Percentiles rank a stretch among this genome's conserved stretches.
These are phyloP conservation scores for Syncephalastrum racemosum DNA, from an alignment of 371 early-diverging fungal species.

Conservation along the genomic window DNA sequence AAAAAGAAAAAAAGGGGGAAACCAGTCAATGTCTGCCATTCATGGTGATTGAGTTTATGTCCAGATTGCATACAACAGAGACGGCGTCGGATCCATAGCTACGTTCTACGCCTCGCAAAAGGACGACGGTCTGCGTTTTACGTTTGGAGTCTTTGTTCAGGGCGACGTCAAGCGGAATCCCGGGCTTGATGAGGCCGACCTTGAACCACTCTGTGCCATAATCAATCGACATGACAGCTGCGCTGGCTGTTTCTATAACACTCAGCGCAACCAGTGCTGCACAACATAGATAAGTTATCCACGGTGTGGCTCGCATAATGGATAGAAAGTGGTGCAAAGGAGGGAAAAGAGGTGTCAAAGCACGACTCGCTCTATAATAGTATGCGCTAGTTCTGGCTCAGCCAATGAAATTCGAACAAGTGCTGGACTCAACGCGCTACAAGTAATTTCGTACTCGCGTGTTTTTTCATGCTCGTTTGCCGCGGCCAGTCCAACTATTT, in stretches of 20 bases:
- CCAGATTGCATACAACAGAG: slow-evolving; percentile 55
- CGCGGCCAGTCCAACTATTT: too few relatives aligned
- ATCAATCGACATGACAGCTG: slow-evolving; percentile 93
- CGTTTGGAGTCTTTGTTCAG: slow-evolving; percentile 95
- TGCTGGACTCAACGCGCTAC: too few relatives aligned
- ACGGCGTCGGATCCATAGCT: slow-evolving; percentile 89
- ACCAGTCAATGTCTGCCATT: not conserved
- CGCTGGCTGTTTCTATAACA: slow-evolving; percentile 13
- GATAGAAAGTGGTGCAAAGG: too few relatives aligned
- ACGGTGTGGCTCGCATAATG: too few relatives aligned
- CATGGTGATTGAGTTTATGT: not conserved
- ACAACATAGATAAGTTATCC: too few relatives aligned
- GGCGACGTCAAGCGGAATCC: slow-evolving; percentile 89
- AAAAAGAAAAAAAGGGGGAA: not conserved
- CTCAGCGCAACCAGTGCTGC: too few relatives aligned
- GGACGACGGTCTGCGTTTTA: slow-evolving; percentile 85
- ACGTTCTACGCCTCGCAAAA: slow-evolving; percentile 79
- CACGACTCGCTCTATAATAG: too few relatives aligned
- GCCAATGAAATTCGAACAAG: too few relatives aligned
- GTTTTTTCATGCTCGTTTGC: too few relatives aligned
- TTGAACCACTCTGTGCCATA: slow-evolving; percentile 97
- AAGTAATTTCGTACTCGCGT: too few relatives aligned
- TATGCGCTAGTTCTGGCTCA: too few relatives aligned
- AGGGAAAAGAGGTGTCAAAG: too few relatives aligned
- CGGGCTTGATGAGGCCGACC: slow-evolving; percentile 89